These are phyloP conservation scores for Metschnikowia arizonensis DNA, from an alignment of 805 yeast genomes.

Conservation along the genomic window DNA sequence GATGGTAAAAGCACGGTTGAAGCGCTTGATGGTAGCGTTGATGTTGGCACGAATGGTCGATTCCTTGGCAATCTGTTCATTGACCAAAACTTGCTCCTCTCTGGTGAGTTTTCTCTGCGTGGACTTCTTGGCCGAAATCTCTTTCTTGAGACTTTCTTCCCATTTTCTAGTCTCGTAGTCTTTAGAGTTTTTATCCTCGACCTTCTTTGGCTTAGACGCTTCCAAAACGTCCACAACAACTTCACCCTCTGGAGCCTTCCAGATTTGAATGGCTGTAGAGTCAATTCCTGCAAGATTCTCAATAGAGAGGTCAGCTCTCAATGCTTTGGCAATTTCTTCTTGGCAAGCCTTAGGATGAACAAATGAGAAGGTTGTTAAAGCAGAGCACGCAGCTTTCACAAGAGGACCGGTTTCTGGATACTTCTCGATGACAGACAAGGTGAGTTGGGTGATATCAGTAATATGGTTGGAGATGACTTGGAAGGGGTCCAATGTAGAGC, in stretches of 20 bases:
- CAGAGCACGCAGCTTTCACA: conserved; percentile 43
- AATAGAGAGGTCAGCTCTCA: conserved; percentile 42
- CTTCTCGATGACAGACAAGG: conserved; percentile 16
- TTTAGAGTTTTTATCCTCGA: conserved; percentile 66
- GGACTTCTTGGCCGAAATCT: conserved; percentile 57
- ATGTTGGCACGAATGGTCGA: conserved; percentile 49
- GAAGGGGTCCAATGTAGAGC: conserved; percentile 46
- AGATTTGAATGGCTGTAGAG: conserved; percentile 53
- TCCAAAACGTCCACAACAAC: conserved; percentile 63
- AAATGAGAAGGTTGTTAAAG: conserved; percentile 46
- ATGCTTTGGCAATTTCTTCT: conserved; percentile 44
- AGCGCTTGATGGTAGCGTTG: conserved; percentile 28
- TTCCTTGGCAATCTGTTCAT: conserved; percentile 63
- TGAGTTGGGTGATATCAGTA: conserved; percentile 20
- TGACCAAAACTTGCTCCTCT: conserved; percentile 67
- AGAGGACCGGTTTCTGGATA: conserved; percentile 38
- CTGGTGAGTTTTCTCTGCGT: conserved; percentile 61
- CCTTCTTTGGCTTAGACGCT: conserved; percentile 33
- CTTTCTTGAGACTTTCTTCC: conserved; percentile 82
- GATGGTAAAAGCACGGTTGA: conserved; percentile 50
- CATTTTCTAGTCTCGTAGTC: conserved; percentile 84
- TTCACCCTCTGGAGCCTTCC: conserved; percentile 66
- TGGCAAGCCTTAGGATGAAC: conserved; percentile 55
- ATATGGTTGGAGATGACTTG: conserved; percentile 45
- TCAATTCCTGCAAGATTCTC: conserved; percentile 38